phyloP scores from a whole-genome alignment of 2,329 filamentous ascomycete genomes.

The Pseudocercospora cruenta region DNA sequence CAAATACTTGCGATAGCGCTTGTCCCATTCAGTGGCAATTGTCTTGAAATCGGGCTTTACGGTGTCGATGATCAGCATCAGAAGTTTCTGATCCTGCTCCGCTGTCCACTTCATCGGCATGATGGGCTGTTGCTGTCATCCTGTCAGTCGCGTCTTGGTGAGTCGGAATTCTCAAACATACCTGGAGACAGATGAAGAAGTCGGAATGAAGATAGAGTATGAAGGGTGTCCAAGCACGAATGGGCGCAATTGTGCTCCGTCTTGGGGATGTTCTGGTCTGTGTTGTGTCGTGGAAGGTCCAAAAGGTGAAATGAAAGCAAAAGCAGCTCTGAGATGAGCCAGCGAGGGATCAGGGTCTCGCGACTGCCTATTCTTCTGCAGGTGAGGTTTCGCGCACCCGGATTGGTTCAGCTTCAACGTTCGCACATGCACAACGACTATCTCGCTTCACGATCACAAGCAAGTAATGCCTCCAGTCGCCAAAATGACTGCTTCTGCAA shows the following conservation, averaged over 20 bases:
- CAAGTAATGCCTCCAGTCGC: background rate
- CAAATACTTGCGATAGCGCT: slow-evolving; percentile 20
- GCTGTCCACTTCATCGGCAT: slow-evolving; percentile 33
- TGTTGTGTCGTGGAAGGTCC: background rate
- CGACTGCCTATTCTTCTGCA: background rate
- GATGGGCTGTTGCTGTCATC: background rate
- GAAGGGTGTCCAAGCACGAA: background rate
- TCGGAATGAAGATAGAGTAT: background rate
- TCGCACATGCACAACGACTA: background rate
- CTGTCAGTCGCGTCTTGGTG: background rate
- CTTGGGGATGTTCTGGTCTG: background rate
- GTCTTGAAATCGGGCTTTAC: slow-evolving; percentile 25
- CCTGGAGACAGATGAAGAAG: background rate
- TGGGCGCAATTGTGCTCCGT: background rate
- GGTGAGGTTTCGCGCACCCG: background rate
- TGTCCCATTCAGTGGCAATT: slow-evolving; percentile 21
- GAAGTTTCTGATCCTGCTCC: slow-evolving; percentile 29
- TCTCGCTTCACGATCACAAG: background rate
- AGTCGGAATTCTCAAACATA: background rate
- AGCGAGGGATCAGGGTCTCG: background rate
- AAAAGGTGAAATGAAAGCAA: background rate
- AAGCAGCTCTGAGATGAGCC: background rate
- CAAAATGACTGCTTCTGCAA: background rate
- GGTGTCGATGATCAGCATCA: slow-evolving; percentile 30
- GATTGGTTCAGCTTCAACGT: background rate